Base-by-base conservation (phyloP, 441 rosid genomes). In the Croton setiger region DNA sequence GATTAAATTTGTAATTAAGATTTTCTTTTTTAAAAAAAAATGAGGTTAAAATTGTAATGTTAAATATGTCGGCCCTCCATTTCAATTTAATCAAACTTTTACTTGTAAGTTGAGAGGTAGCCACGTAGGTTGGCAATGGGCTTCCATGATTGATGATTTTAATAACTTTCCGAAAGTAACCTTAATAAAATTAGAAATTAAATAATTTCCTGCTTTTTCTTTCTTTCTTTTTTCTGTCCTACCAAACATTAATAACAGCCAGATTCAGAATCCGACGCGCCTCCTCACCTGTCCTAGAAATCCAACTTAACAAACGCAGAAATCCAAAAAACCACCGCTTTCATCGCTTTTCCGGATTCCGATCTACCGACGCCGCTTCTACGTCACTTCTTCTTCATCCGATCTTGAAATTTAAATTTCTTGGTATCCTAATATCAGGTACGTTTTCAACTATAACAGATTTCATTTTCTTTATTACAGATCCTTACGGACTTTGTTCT, bases 391-490 rank as follows among this genome's bases (percentile, higher is more conserved):
- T 21, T 10, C 17, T 14, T 49, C 31, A 44, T 35, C 36, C 3
- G 57, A 57, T 63, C 65, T 37, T 51, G 31, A 27, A 27, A 27
- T 27, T 27, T 27, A 15, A 27, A 35, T 47, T 41, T 27, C 20
- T 62, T 60, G 1, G 21, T 59, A 15, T 7, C 15, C 47, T 11
- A 55, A 59, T 8, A 17, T 4, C 58, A 77, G 85, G 81, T 82
- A 73, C 74, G 76, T 39, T 60, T 27, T 66, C 33, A 18, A 37
- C 49, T 66, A 23, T 15, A 17, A 37, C 59, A 21, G 74, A 74
- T 75, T 70, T 52, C 6, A 39, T 36, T 36, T 52, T 57, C 21
- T n/a, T 31, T 44, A 58, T 54, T 13, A 41, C 20, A 47, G 21
- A 43, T 69, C 70, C 37, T 36, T 20, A 31, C 13, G 0, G 10